A percentile compares a stretch with the other conserved stretches of the same genome.
Conservation (phyloP, 2,329 filamentous ascomycete genomes). For the Arthrobotrys sinensis region DNA sequence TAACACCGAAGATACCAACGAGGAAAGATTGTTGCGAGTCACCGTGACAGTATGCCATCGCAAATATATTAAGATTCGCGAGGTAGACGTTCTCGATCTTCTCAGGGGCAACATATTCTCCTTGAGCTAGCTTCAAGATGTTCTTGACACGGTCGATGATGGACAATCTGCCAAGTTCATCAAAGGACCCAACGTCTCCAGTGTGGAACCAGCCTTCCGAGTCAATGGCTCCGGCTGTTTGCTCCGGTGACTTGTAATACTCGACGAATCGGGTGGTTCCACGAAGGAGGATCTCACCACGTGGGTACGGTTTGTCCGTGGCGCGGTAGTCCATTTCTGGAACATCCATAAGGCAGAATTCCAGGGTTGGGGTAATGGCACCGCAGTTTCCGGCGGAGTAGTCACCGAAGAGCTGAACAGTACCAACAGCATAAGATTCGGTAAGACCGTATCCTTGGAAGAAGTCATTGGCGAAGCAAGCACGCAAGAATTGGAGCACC, state of each 20-base stretch:
- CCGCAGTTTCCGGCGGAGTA: slow-evolving; percentile 86
- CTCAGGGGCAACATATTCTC: slow-evolving; percentile 98
- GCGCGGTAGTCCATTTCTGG: slow-evolving; percentile 94
- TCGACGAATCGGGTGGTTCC: slow-evolving; percentile 85
- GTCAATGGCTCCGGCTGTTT: slow-evolving; percentile 86
- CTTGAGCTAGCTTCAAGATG: slow-evolving; percentile 97
- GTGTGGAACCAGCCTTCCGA: slow-evolving; percentile 97
- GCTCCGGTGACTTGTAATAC: slow-evolving; percentile 91
- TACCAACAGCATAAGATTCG: slow-evolving; percentile 86
- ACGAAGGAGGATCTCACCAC: slow-evolving; percentile 88
- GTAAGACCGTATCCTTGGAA: slow-evolving; percentile 93
- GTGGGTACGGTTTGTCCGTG: slow-evolving; percentile 88
- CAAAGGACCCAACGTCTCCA: slow-evolving; percentile 89
- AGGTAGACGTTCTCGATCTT: slow-evolving; percentile 96
- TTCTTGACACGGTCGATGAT: slow-evolving; percentile 99
- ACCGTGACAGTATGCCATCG: slow-evolving; percentile 88
- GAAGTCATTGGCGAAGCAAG: slow-evolving; percentile 84
- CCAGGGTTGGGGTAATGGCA: slow-evolving; percentile 76
- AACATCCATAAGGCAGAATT: slow-evolving; percentile 86
- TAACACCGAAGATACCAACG: slow-evolving; percentile 89
- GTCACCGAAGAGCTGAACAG: slow-evolving; percentile 80
- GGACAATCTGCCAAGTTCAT: slow-evolving; percentile 86
- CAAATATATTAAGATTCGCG: slow-evolving; percentile 82
- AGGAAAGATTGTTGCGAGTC: slow-evolving; percentile 85
- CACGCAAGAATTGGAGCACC: slow-evolving; percentile 88